phyloP scores from a whole-genome alignment of 345 rosid species.

The Arabidopsis suecica region DNA sequence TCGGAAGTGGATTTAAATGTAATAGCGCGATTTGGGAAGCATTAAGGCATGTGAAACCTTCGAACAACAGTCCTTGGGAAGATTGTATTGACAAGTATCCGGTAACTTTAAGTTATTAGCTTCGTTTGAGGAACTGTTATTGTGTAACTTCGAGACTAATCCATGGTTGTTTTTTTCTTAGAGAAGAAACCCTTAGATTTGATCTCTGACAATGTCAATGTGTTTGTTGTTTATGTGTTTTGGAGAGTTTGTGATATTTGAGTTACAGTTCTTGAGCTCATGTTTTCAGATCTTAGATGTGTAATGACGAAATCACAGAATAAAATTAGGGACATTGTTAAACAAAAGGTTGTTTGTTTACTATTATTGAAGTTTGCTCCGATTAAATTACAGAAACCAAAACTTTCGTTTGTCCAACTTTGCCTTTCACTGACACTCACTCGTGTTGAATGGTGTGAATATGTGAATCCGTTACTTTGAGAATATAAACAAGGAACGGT shows the following conservation, averaged over 20 bases:
- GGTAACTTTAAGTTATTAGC: constrained; percentile 44
- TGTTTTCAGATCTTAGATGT: constrained; percentile 17
- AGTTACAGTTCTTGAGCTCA: constrained; percentile 23
- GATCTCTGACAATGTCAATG: constrained; percentile 36
- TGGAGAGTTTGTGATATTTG: constrained; percentile 26
- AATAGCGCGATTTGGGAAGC: constrained; percentile 61
- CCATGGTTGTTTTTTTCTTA: constrained; percentile 10
- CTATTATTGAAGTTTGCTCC: too few relatives aligned
- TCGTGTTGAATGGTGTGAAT: neutral
- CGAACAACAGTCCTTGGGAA: constrained; percentile 49
- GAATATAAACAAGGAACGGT: neutral
- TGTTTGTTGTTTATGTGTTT: constrained; percentile 30
- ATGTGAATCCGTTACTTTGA: neutral
- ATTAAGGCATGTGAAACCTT: constrained; percentile 44
- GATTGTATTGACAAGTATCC: constrained; percentile 56
- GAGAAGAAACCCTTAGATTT: constrained; percentile 5
- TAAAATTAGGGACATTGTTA: too few relatives aligned
- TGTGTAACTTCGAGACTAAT: constrained; percentile 24
- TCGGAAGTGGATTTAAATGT: constrained; percentile 51
- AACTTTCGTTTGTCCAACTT: too few relatives aligned
- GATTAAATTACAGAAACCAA: too few relatives aligned
- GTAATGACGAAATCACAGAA: neutral
- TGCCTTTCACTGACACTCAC: neutral
- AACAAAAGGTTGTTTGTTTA: too few relatives aligned
- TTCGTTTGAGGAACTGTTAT: constrained; percentile 4